Conservation (phyloP, 2,329 filamentous ascomycete genomes). For the Ophiocordyceps polyrhachis-furcata region DNA sequence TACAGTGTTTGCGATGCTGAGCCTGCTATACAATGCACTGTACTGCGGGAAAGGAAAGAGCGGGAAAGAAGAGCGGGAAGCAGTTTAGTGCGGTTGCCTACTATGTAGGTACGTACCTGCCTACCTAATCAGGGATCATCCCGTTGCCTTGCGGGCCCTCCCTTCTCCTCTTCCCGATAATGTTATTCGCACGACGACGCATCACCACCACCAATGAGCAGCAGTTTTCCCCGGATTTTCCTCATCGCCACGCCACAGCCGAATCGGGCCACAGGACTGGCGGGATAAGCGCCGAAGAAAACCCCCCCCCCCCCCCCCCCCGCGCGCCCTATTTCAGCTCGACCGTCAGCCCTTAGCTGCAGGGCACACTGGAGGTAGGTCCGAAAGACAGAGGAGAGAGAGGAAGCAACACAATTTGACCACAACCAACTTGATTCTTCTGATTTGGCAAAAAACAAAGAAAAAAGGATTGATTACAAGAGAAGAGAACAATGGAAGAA, state of each 20-base stretch:
- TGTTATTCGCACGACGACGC: background rate
- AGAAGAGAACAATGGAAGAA: background rate
- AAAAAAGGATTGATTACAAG: background rate
- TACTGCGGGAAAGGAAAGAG: background rate
- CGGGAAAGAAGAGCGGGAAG: background rate
- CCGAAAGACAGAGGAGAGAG: background rate
- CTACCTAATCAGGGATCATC: background rate
- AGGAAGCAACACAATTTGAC: background rate
- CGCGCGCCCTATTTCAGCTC: background rate
- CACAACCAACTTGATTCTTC: background rate
- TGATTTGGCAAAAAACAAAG: background rate
- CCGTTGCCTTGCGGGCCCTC: too few relatives aligned
- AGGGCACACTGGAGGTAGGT: background rate
- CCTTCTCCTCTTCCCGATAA: too few relatives aligned
- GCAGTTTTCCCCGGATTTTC: background rate
- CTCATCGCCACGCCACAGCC: background rate
- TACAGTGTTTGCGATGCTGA: background rate
- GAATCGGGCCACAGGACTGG: constrained; percentile 1
- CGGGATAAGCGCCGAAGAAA: constrained; percentile 1
- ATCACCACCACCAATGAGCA: background rate
- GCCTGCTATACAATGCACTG: background rate
- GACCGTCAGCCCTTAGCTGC: background rate
- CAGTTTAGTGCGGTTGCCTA: background rate
- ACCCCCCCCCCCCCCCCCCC: background rate
- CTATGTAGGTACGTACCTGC: too few relatives aligned